These are phyloP conservation scores for Blastobotrys raffinosifermentans DNA, from an alignment of 1,139 yeast genomes.

Conservation along the genomic window DNA sequence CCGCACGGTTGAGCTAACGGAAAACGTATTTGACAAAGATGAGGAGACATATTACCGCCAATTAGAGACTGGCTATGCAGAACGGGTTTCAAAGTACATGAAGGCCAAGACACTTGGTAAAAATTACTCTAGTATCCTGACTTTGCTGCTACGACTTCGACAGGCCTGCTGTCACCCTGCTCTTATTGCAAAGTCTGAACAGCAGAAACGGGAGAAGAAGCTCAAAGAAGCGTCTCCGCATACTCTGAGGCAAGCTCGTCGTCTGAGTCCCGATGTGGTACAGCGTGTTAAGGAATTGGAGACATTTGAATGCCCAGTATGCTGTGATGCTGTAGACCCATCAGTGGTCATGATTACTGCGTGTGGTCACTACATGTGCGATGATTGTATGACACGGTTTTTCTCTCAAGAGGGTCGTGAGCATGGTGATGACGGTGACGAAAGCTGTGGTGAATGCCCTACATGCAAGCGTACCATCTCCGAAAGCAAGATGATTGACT, in stretches of 20 bases:
- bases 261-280: constrained; percentile 17
- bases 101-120: constrained; percentile 27
- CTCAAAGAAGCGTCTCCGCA: constrained; percentile 13
- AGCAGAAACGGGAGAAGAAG: constrained; percentile 34
- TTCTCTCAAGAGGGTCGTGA: constrained; percentile 15
- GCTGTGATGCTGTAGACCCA: constrained; percentile 54
- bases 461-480: constrained; percentile 19
- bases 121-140: constrained; percentile 56
- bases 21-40: constrained; percentile 49
- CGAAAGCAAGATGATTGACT: constrained; percentile 20
- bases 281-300: constrained; percentile 16
- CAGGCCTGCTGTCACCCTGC: constrained; percentile 88
- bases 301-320: constrained; percentile 57
- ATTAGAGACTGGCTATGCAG: constrained; percentile 55
- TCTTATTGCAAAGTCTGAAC: constrained; percentile 60
- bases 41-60: constrained; percentile 48
- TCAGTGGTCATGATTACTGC: constrained; percentile 33
- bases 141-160: constrained; percentile 69
- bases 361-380: constrained; percentile 32
- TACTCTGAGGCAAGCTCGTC: constrained; percentile 18
- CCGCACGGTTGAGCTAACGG: constrained; percentile 46
- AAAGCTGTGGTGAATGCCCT: constrained; percentile 19
- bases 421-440: constrained; percentile 14
- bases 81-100: constrained; percentile 50
- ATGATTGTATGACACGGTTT: constrained; percentile 25